Base-by-base conservation (phyloP, 1,284 basidiomycete genomes). In the Erythrobasidium hasegawianum region DNA sequence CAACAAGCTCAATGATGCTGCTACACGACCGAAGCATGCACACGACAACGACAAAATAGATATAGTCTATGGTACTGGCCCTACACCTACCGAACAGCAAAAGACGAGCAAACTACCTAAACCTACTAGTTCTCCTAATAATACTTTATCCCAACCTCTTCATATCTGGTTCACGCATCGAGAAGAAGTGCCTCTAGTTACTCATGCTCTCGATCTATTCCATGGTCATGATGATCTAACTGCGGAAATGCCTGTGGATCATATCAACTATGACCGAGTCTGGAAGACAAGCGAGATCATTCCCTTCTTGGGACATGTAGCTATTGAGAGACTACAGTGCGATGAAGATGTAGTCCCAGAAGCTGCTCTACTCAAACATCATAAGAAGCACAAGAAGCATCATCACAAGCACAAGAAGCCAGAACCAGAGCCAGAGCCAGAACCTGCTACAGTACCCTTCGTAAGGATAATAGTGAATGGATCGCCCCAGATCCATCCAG, bases 241-340 rank as follows among this genome's bases (percentile, higher is more conserved):
- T 5, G 62, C 58, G 10, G 59, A 68, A 14, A 75, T 79, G 14
- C 72, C 76, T 0, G 70, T 76, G 9, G 76, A 78, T 47, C 71
- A 68, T 24, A 70, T 77, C 49, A 71, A 73, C 1, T 68, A 70
- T 26, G 64, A 74, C 7, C 68, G 79, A 18, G 58, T 71, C 9
- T 80, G 79, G 79, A 70, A 76, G 50, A 79, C 79, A 3, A 77
- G 75, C 18, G 77, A 79, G 64, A 69, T 80, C 14, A 73, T 79
- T 13, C 78, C 80, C 1, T 81, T 80, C 76, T 71, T 80, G 16
- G 79, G 80, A 8, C 78, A 80, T 67, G 73, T 81, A 47, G 76
- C 78, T 16, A 69, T 81, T 20, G 79, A 81, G 68, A 66, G 78
- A 16, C 75, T 79, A 65, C 64, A 70, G 39, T 78, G 76, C 62